Conservation (phyloP, 805 yeast genomes). For the Lachancea fermentati region DNA sequence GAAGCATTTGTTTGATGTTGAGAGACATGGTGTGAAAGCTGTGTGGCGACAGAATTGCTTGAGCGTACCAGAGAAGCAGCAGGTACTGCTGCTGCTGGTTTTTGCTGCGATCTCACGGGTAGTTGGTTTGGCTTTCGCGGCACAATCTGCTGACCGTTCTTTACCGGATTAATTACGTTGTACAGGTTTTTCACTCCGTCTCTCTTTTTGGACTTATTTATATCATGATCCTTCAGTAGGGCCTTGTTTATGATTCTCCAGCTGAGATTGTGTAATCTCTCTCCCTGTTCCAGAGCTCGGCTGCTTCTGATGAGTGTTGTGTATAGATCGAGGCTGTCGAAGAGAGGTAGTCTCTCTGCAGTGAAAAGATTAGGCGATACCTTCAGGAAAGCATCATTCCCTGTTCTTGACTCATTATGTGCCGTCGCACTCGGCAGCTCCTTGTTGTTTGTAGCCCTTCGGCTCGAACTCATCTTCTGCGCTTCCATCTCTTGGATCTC, state of each 20-base stretch:
- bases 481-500: no score
- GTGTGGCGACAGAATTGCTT: no score
- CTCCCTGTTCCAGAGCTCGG: constrained; percentile 28
- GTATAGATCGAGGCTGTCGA: constrained; percentile 30
- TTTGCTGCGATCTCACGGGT: no score
- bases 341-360: constrained; percentile 25
- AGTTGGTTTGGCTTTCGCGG: no score
- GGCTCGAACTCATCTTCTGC: no score
- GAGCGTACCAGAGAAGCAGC: no score
- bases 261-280: constrained; percentile 29
- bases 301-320: constrained; percentile 23
- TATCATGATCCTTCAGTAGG: constrained; percentile 20
- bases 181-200: constrained; percentile 34
- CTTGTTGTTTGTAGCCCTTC: no score
- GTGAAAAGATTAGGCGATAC: constrained; percentile 31
- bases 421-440: background rate
- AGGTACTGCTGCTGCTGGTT: no score
- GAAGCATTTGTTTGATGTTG: no score
- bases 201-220: constrained; percentile 28
- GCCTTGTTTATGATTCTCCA: constrained; percentile 32
- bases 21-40: background rate
- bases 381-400: constrained; percentile 19
- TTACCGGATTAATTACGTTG: constrained; percentile 22
- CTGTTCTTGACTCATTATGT: background rate
- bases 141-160: background rate